Base-by-base conservation (phyloP, 495 filamentous ascomycete genomes). In the Polyplosphaeria fusca region DNA sequence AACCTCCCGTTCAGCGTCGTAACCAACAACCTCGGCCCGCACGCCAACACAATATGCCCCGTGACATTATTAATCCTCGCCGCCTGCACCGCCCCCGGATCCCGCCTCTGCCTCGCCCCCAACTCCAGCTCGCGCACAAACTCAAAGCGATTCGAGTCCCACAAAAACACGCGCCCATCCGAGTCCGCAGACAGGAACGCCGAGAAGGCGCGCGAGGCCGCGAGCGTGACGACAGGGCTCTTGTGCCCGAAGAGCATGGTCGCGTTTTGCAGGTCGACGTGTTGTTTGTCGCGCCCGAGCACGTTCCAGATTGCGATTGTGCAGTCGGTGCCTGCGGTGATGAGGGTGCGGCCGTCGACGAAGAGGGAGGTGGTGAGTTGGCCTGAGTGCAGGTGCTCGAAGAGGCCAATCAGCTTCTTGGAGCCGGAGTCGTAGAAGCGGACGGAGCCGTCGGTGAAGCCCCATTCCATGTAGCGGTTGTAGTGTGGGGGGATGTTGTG, bases 391-490 rank as follows among this genome's bases (percentile, higher is more conserved):
- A 96, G 76, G 64, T 96, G 93, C 69, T 98, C 93, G 64, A 91
- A 94, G 28, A 95, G 80, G 1, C 91, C 91, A 16, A 91, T 78
- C 0, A 82, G 69, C 70, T 85, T 88, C 65, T 84, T 82, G 52
- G 80, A 86, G 47, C 93, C 91, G 43, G 84, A 79, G 30, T 84
- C 78, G 69, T 88, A 96, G 75, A 96, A 97, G 9, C 93, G 84
- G 5, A 97, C 81, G 65, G 88, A 91, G 59, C 86, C 88, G 73
- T 98, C 93, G 5, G 89, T 85, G 67, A 93, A 97, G 1, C 91
- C 93, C 93, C 92, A 96, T 71, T 96, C 90, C 70, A 98, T 79
- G 59, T 87, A 96, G 61, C 91, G 89, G 66, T 97, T 92, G 58
- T 87, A 92, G 26, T 73, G 73, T 3, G 94, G 91, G 1, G 91